Conservation (phyloP, 2,329 filamentous ascomycete species). For the Trichoderma polysporum region DNA sequence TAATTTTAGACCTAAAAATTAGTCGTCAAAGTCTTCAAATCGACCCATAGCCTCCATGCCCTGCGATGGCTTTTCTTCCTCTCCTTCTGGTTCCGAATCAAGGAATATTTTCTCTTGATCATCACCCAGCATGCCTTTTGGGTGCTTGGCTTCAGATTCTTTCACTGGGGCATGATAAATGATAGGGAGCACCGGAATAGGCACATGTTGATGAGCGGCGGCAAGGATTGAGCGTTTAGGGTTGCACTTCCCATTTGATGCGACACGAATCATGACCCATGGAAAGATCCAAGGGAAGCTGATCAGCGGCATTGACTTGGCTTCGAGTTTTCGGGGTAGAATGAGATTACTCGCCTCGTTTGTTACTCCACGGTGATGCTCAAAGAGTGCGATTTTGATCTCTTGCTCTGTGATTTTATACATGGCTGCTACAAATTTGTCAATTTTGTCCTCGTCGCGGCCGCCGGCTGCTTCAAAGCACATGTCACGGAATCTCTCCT, state of each 20-base stretch:
- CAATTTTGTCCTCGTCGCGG: slow-evolving; percentile 56
- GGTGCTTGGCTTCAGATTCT: background rate
- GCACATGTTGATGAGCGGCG: slow-evolving; percentile 19
- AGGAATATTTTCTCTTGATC: background rate
- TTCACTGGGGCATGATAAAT: background rate
- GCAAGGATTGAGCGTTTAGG: slow-evolving; percentile 25
- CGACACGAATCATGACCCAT: slow-evolving; percentile 48
- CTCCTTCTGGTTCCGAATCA: background rate
- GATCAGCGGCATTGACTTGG: slow-evolving; percentile 71
- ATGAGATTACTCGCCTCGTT: slow-evolving; percentile 36
- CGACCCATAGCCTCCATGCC: background rate
- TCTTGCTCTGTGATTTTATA: slow-evolving; percentile 79
- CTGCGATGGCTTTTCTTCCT: background rate
- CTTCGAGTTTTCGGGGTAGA: slow-evolving; percentile 26
- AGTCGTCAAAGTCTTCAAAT: background rate
- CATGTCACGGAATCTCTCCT: slow-evolving; percentile 64
- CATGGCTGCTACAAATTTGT: slow-evolving; percentile 79
- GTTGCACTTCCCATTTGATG: slow-evolving; percentile 28
- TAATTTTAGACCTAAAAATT: background rate
- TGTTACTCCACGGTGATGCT: slow-evolving; percentile 34
- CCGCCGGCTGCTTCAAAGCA: slow-evolving; percentile 67
- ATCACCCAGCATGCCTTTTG: background rate
- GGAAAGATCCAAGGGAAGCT: slow-evolving; percentile 93
- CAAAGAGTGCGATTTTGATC: slow-evolving; percentile 57
- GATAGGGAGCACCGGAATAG: background rate